Percentiles rank a stretch among this genome's conserved stretches.
These are phyloP conservation scores for Scenedesmus sp. DNA, from an alignment of 163 green algal genomes.

Conservation along the genomic window DNA sequence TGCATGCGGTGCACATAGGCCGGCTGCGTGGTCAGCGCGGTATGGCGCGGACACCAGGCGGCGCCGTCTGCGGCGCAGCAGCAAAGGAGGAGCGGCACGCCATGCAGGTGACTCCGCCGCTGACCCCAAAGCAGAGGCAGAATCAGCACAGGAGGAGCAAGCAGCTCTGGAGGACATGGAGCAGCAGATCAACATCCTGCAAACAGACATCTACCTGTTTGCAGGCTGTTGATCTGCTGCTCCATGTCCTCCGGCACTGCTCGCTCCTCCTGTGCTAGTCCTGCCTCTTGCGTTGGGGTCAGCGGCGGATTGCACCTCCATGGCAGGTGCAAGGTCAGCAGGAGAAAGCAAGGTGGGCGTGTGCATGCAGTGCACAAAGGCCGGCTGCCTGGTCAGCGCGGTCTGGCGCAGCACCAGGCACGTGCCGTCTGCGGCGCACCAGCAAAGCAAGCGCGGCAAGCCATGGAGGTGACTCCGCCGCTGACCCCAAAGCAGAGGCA, in stretches of 20 bases:
- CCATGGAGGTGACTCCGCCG: neutral
- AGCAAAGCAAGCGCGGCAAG: neutral
- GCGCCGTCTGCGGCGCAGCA: neutral
- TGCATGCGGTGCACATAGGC: constrained; percentile 34
- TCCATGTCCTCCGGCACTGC: too few relatives aligned
- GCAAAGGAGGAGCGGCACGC: neutral
- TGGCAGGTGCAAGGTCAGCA: too few relatives aligned
- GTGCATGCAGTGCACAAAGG: constrained; percentile 16
- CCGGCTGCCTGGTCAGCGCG: neutral
- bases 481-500: too few relatives aligned
- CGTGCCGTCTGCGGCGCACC: neutral
- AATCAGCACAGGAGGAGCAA: too few relatives aligned
- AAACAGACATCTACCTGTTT: too few relatives aligned
- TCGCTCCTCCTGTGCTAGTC: too few relatives aligned
- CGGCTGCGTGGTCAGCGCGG: constrained; percentile 3
- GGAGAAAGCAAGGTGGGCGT: neutral
- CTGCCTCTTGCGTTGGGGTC: too few relatives aligned
- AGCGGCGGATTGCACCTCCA: too few relatives aligned
- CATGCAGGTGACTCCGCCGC: neutral
- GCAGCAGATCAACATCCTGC: too few relatives aligned
- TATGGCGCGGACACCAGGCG: neutral
- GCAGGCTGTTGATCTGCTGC: too few relatives aligned
- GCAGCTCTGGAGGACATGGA: too few relatives aligned
- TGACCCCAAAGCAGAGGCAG: too few relatives aligned
- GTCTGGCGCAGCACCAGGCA: neutral